Evolutionary conservation across 1,284 basidiomycete species (phyloP).

Genomic region (Cronartium quercuum): DNA sequence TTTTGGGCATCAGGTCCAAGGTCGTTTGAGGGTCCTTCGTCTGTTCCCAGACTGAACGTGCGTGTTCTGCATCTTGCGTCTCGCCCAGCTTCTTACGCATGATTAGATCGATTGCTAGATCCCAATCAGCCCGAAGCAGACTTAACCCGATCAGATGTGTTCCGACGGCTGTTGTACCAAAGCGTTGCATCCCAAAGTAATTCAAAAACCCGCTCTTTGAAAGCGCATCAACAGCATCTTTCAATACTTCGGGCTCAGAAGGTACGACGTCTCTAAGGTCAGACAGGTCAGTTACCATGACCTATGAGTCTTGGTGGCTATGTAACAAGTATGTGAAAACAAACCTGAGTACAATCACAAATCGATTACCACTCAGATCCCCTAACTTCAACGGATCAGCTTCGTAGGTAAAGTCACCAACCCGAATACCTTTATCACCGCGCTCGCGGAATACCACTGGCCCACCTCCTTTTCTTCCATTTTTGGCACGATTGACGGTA

Average conservation of each 20-base stretch:
- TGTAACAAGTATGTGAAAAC: not conserved
- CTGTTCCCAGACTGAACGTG: conserved; percentile 29
- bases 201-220: conserved; percentile 89
- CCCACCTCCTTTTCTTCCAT: not conserved
- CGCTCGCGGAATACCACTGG: conserved; percentile 56
- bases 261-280: conserved; percentile 62
- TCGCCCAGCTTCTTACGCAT: conserved; percentile 76
- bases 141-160: conserved; percentile 90
- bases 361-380: conserved; percentile 91
- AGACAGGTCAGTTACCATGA: not conserved
- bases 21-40: conserved; percentile 26
- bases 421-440: conserved; percentile 81
- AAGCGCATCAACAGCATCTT: conserved; percentile 70
- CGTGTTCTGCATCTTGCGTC: conserved; percentile 65
- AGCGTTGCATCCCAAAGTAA: conserved; percentile 97
- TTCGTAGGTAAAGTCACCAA: conserved; percentile 80
- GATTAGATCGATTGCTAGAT: conserved; percentile 73
- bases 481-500: conserved; percentile 9
- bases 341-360: conserved; percentile 77
- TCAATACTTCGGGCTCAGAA: conserved; percentile 64
- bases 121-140: conserved; percentile 81
- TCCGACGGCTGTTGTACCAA: conserved; percentile 90
- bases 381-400: conserved; percentile 78
- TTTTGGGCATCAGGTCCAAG: conserved; percentile 31
- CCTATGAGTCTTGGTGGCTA: not conserved